Evolutionary conservation across 2,329 filamentous ascomycete species (phyloP), one percentile per base, ranked within the genome.

Genomic region (Cryphonectria nitschkei): DNA sequence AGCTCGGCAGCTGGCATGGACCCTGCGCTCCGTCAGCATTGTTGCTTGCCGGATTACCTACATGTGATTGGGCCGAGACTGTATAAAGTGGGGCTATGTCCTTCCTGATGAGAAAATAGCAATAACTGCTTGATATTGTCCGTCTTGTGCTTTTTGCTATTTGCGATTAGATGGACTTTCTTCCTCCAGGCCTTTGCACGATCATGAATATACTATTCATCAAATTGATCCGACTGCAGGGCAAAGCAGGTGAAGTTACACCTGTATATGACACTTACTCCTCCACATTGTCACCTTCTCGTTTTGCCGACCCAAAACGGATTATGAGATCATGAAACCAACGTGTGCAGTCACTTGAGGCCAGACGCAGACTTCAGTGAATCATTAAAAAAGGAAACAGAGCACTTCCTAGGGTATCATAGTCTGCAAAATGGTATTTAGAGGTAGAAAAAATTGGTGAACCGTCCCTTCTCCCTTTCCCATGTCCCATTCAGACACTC

Each of bases 1-100:
- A 52, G 43, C 46, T 56, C n/a, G 37, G 70, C 68, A 68, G 56
- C 65, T 66, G 65, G 70, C 68, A 68, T 39, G 60, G 56, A 41
- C 61, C 61, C 32, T 62, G 22, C 16, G 13, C 26, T 26, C 50
- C 52, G 34, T 14, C 34, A 22, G 26, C 43, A n/a, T 26, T 50
- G 46, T n/a, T 50, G 46, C 19, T 9, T 50, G 22, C 22, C 22
- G 2, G 22, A 2, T 43, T 39, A 6, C 37, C 54, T 46, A 6
- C 9, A 29, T n/a, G 16, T 43, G 61, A 64, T 64, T 64, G 61
- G 61, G 2, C 39, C n/a, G 34, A 9, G 39, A 11, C n/a, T 7
- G n/a, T 64, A 16, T n/a, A 46, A n/a, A 14, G 37, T 46, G 61
- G 61, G 61, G 0, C 61, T 3, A 29, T 41, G 19, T 43, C 13